phyloP scores from a whole-genome alignment of 1,139 yeast genomes.

The Hyphopichia wangnamkhiaoensis region DNA sequence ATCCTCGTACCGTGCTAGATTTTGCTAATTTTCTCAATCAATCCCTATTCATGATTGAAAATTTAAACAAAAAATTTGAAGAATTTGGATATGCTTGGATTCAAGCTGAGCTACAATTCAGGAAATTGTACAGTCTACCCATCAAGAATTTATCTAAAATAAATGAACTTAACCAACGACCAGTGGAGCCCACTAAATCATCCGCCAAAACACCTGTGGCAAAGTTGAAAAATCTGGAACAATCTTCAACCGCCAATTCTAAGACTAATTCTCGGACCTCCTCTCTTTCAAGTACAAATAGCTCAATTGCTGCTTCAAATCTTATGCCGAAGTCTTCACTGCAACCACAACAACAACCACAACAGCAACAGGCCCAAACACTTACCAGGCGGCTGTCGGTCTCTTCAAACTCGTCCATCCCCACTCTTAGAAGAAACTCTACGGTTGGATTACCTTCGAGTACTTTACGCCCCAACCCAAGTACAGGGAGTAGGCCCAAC shows the following conservation, averaged over 20 bases:
- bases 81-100: slow-evolving; percentile 42
- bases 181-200: not conserved
- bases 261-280: slow-evolving; percentile 10
- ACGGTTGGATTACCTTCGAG: slow-evolving; percentile 11
- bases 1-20: slow-evolving; percentile 39
- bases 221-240: not conserved
- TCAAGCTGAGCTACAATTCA: slow-evolving; percentile 35
- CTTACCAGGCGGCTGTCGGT: slow-evolving; percentile 1
- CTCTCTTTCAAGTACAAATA: slow-evolving; percentile 16
- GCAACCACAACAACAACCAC: too few species aligned
- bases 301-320: slow-evolving; percentile 4
- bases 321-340: not conserved
- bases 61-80: slow-evolving; percentile 24
- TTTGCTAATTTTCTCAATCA: slow-evolving; percentile 39
- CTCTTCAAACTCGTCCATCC: slow-evolving; percentile 14
- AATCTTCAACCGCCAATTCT: not conserved
- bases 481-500: slow-evolving; percentile 23
- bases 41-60: slow-evolving; percentile 26
- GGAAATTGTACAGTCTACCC: slow-evolving; percentile 36
- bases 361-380: too few species aligned
- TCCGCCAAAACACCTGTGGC: slow-evolving; percentile 18
- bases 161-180: not conserved
- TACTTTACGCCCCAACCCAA: slow-evolving; percentile 13
- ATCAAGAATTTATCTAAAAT: slow-evolving; percentile 4
- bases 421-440: slow-evolving; percentile 22